Conservation (phyloP, 495 filamentous ascomycete species). For the Xylaria curta region DNA sequence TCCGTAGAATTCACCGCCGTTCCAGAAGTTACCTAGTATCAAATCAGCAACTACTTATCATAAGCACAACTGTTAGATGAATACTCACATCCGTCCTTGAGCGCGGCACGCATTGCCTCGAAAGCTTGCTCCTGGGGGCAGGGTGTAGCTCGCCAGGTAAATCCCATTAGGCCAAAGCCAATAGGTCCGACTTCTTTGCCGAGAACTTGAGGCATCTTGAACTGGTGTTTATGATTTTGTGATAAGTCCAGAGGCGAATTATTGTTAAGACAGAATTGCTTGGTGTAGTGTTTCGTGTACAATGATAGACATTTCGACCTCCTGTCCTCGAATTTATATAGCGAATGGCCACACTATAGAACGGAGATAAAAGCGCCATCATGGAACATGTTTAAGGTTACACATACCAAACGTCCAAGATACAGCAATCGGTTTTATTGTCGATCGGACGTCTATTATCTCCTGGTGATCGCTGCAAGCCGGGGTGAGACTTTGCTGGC, state of each 20-base stretch:
- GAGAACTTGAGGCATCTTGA: conserved; percentile 53
- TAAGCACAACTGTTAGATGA: background rate
- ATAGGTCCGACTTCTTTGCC: conserved; percentile 59
- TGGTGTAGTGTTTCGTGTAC: background rate
- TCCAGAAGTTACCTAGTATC: conserved; percentile 67
- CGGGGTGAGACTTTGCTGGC: background rate
- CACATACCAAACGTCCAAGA: background rate
- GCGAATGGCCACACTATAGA: background rate
- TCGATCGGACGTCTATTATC: conserved; percentile 7
- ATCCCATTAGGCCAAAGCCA: conserved; percentile 68
- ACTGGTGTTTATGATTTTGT: background rate
- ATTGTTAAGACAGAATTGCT: background rate
- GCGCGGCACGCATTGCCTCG: conserved; percentile 68
- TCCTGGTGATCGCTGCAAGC: background rate
- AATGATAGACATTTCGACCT: background rate
- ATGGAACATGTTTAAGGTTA: background rate
- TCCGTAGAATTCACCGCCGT: conserved; percentile 82
- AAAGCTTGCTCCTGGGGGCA: conserved; percentile 67
- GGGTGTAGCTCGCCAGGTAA: conserved; percentile 72
- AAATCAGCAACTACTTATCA: background rate
- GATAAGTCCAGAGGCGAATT: background rate
- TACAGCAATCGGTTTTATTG: background rate
- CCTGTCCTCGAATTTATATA: background rate
- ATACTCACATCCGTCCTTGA: conserved; percentile 58
- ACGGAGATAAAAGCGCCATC: background rate